Percentiles rank a stretch among this genome's conserved stretches.
Conservation (phyloP, 2,329 filamentous ascomycete genomes). For the Neoascochyta sp. region DNA sequence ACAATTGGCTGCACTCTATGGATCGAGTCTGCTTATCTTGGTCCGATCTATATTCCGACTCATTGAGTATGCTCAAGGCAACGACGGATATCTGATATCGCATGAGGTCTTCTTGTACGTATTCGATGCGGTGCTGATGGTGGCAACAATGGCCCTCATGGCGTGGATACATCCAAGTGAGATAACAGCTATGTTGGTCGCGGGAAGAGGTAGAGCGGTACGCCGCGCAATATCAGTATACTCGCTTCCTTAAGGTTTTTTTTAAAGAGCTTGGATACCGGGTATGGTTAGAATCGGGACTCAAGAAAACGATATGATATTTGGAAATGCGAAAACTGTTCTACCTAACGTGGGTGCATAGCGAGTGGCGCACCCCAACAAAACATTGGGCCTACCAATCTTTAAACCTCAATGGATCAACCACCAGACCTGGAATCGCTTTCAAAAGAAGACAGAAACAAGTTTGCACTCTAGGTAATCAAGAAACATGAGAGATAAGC, state of each 20-base stretch:
- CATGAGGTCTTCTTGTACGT: slow-evolving; percentile 46
- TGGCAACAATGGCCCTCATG: slow-evolving; percentile 42
- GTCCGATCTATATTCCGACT: slow-evolving; percentile 49
- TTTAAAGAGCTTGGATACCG: too few species aligned
- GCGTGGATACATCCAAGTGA: slow-evolving; percentile 38
- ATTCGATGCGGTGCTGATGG: slow-evolving; percentile 46
- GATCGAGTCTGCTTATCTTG: slow-evolving; percentile 46
- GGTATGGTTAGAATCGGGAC: too few species aligned
- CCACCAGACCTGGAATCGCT: too few species aligned
- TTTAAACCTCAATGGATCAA: too few species aligned
- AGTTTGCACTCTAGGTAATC: too few species aligned
- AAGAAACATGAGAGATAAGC: too few species aligned
- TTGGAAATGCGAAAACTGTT: too few species aligned
- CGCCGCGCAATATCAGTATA: slow-evolving; percentile 3
- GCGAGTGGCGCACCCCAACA: too few species aligned
- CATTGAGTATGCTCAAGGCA: slow-evolving; percentile 47
- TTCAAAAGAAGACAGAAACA: too few species aligned
- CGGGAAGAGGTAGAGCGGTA: slow-evolving; percentile 2
- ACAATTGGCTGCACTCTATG: slow-evolving; percentile 45
- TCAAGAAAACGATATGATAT: too few species aligned
- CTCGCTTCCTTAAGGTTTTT: slow-evolving; percentile 1
- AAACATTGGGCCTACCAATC: too few species aligned
- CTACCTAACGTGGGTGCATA: too few species aligned
- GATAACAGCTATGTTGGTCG: slow-evolving; percentile 7
- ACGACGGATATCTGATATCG: slow-evolving; percentile 43